Conservation (phyloP, 108 stramenopile genomes). For the Cyclostephanos invisitatus region DNA sequence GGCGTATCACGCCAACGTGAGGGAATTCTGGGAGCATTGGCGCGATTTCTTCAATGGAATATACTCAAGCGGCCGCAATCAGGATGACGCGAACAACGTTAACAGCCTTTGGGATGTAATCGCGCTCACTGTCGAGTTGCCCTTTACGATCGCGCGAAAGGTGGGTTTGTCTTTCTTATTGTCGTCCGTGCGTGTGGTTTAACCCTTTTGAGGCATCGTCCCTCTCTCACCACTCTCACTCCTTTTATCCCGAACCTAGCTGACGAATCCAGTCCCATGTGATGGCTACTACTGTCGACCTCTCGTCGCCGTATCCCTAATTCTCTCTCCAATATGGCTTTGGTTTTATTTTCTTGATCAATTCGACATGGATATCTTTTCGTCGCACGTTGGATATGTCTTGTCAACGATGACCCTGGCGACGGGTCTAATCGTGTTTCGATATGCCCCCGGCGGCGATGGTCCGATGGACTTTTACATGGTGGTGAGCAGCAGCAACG, state of each 20-base stretch:
- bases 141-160: slow-evolving; percentile 78
- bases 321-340: slow-evolving; percentile 78
- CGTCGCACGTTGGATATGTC: slow-evolving; percentile 35
- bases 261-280: slow-evolving; percentile 80
- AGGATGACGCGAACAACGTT: slow-evolving; percentile 27
- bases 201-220: neutral
- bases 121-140: slow-evolving; percentile 68
- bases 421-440: slow-evolving; percentile 49
- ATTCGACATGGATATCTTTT: slow-evolving; percentile 61
- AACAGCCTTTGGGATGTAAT: slow-evolving; percentile 55
- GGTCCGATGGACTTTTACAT: slow-evolving; percentile 70
- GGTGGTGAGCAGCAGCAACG: slow-evolving; percentile 26
- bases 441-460: slow-evolving; percentile 79
- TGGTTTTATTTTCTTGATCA: slow-evolving; percentile 63
- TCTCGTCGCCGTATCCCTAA: slow-evolving; percentile 72
- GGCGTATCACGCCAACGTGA: slow-evolving; percentile 52
- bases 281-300: slow-evolving; percentile 87
- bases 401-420: slow-evolving; percentile 29
- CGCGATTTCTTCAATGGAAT: slow-evolving; percentile 67
- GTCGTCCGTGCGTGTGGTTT: neutral
- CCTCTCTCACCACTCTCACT: neutral
- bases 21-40: slow-evolving; percentile 61
- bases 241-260: slow-evolving; percentile 5
- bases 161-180: slow-evolving; percentile 27
- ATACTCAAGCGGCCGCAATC: slow-evolving; percentile 30